These are phyloP conservation scores for Kwoniella sp. DNA, from an alignment of 768 basidiomycete species.

Conservation along the genomic window DNA sequence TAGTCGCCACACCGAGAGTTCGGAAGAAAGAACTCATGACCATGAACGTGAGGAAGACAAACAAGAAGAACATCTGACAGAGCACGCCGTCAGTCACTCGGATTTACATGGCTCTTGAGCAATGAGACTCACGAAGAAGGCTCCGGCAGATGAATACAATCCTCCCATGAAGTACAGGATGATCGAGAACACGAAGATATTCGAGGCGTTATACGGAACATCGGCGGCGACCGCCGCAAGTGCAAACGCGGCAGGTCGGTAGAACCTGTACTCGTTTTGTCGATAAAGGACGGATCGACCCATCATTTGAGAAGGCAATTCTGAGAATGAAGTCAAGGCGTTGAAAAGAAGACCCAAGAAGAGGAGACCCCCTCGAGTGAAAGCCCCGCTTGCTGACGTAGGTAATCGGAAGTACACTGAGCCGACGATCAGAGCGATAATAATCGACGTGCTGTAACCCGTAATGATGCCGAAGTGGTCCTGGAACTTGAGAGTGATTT, in stretches of 20 bases:
- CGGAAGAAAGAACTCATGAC: constrained; percentile 85
- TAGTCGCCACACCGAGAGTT: constrained; percentile 58
- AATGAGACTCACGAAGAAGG: constrained; percentile 42
- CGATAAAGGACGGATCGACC: constrained; percentile 68
- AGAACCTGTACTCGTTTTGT: constrained; percentile 59
- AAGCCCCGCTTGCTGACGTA: constrained; percentile 73
- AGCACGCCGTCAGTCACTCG: background rate
- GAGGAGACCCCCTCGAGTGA: constrained; percentile 81
- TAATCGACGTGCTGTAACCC: constrained; percentile 63
- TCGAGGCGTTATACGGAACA: constrained; percentile 57
- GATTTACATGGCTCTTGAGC: background rate
- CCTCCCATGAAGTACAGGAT: constrained; percentile 57
- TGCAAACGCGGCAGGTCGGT: constrained; percentile 58
- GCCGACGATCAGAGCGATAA: constrained; percentile 62
- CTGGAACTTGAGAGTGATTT: constrained; percentile 70
- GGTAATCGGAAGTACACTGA: constrained; percentile 75
- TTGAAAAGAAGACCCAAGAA: constrained; percentile 63
- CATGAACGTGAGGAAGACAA: constrained; percentile 63
- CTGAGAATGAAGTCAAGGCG: constrained; percentile 59
- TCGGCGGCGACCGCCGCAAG: constrained; percentile 55
- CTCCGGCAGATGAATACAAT: constrained; percentile 53
- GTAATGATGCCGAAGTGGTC: constrained; percentile 77
- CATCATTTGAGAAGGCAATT: constrained; percentile 65
- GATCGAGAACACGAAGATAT: constrained; percentile 56
- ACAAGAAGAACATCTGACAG: constrained; percentile 61